Evolutionary conservation across 257 asterid species (phyloP).

Genomic region (Forsythia viridissima): DNA sequence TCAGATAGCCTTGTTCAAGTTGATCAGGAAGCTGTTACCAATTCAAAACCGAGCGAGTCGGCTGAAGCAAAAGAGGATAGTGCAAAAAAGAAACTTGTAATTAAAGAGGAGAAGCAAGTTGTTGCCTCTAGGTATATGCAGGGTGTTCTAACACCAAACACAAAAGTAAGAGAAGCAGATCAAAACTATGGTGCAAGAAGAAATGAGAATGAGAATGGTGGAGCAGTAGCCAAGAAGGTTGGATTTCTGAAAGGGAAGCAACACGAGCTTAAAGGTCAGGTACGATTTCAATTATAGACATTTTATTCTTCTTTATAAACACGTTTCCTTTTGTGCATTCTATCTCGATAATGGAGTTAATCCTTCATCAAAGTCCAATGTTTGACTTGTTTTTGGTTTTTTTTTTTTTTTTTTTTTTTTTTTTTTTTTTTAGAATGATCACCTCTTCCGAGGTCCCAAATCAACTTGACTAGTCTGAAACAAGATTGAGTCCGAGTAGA

Average conservation of each 20-base stretch:
- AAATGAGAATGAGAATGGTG: conserved; percentile 37
- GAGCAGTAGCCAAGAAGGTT: conserved; percentile 34
- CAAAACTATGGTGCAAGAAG: conserved; percentile 22
- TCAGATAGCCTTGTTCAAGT: conserved; percentile 36
- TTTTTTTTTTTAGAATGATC: no score
- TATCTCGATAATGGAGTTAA: not conserved
- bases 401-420: no score
- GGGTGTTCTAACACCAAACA: conserved; percentile 52
- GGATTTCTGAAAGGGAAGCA: conserved; percentile 43
- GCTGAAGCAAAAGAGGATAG: conserved; percentile 37
- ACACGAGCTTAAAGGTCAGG: conserved; percentile 65
- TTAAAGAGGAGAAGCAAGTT: conserved; percentile 73
- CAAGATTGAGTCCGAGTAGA: no score
- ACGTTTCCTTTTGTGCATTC: not conserved
- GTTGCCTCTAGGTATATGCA: conserved; percentile 85
- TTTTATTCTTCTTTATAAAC: not conserved
- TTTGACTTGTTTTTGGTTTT: no score
- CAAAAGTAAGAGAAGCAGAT: conserved; percentile 42
- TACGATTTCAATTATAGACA: conserved; percentile 24
- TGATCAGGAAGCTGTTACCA: conserved; percentile 28
- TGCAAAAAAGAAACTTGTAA: conserved; percentile 54
- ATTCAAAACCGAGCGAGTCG: conserved; percentile 9
- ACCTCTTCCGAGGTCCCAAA: no score
- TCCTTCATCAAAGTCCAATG: no score
- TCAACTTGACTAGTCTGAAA: no score